Conservation (phyloP, 805 yeast genomes). For the Candida chauliodis region DNA sequence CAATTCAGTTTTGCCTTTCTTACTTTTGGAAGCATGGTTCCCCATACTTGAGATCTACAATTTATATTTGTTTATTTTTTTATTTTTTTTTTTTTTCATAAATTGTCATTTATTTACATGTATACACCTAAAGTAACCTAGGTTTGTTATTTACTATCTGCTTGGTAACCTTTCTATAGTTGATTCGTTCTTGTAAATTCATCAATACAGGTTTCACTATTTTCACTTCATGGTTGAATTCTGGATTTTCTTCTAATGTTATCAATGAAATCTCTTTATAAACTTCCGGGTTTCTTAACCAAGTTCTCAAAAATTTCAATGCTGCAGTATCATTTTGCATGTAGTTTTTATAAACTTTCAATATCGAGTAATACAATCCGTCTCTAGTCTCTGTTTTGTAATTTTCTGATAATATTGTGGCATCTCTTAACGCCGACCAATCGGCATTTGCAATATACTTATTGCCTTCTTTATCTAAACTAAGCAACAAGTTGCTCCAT, state of each 20-base stretch:
- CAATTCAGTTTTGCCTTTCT: background rate
- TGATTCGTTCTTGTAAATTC: conserved; percentile 24
- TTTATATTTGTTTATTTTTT: background rate
- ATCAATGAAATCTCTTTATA: conserved; percentile 19
- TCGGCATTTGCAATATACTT: conserved; percentile 74
- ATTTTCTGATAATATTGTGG: conserved; percentile 52
- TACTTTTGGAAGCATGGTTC: conserved; percentile 5
- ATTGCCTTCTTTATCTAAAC: conserved; percentile 52
- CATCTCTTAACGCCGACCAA: conserved; percentile 80
- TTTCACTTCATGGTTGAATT: conserved; percentile 15
- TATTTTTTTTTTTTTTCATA: too few relatives aligned
- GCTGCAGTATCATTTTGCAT: conserved; percentile 36
- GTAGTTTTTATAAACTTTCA: conserved; percentile 44
- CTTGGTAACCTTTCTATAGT: conserved; percentile 21
- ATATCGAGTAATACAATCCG: conserved; percentile 51
- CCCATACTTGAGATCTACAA: background rate
- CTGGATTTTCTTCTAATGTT: conserved; percentile 17
- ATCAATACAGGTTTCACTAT: conserved; percentile 21
- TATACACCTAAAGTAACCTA: conserved; percentile 5
- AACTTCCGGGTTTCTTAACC: conserved; percentile 27
- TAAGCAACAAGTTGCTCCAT: conserved; percentile 50
- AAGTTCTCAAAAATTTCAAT: conserved; percentile 24
- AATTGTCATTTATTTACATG: too few relatives aligned
- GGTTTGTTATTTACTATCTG: conserved; percentile 13
- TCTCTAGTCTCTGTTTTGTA: conserved; percentile 39